Conservation (phyloP, 331 rosid genomes). For the Quercus tomentella region DNA sequence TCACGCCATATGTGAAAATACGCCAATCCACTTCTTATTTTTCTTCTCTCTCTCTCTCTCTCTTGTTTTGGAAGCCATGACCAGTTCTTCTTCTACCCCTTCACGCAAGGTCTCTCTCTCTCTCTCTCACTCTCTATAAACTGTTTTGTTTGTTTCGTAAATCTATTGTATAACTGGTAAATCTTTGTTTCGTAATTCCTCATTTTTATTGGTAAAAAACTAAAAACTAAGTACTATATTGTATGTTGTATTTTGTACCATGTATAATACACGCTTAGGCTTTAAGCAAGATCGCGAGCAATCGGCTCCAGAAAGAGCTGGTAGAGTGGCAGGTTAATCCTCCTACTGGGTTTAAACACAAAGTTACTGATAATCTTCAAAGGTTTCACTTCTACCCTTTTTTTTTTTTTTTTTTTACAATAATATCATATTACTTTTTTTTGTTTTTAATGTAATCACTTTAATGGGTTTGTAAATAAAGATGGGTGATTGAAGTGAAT, state of each 20-base stretch:
- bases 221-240: too few relatives aligned
- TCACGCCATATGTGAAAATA: not conserved
- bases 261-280: constrained; percentile 30
- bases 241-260: too few relatives aligned
- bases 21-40: not conserved
- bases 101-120: constrained; percentile 4
- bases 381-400: constrained; percentile 34
- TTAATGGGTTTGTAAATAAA: constrained; percentile 17
- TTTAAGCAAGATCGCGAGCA: constrained; percentile 97
- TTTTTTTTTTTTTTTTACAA: not conserved
- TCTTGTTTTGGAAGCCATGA: not conserved
- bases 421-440: not conserved
- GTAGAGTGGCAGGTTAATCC: constrained; percentile 99
- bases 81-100: not conserved
- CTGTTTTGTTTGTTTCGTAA: not conserved
- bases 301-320: constrained; percentile 97
- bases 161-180: not conserved
- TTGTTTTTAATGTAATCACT: not conserved
- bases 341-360: constrained; percentile 90
- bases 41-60: not conserved
- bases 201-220: not conserved
- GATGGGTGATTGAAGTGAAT: constrained; percentile 97
- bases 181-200: not conserved
- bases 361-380: constrained; percentile 94
- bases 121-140: not conserved